Percentiles rank a stretch among this genome's conserved stretches.
Evolutionary conservation across 768 basidiomycete genomes (phyloP).

Genomic region (Glaciozyma antarctica): DNA sequence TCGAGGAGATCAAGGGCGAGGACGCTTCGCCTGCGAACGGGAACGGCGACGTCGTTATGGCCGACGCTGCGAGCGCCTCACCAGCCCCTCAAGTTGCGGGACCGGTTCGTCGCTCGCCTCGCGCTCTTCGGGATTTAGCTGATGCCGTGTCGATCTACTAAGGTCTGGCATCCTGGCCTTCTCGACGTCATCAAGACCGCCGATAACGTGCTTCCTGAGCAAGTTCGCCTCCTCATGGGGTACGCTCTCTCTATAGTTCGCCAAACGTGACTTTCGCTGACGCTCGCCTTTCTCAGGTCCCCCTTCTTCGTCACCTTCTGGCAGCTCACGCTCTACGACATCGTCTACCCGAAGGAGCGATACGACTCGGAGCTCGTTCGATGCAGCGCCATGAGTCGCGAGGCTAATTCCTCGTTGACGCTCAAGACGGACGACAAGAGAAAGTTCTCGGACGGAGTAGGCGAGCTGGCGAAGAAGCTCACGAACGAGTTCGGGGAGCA

Average conservation of each 20-base stretch:
- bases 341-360: slow-evolving; percentile 61
- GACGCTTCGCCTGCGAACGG: background rate
- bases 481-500: slow-evolving; percentile 3
- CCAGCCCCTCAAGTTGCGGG: background rate
- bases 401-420: slow-evolving; percentile 23
- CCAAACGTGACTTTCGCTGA: slow-evolving; percentile 9
- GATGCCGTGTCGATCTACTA: slow-evolving; percentile 32
- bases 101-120: background rate
- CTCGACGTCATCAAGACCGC: slow-evolving; percentile 65
- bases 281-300: slow-evolving; percentile 47
- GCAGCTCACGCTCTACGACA: slow-evolving; percentile 87
- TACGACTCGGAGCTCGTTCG: slow-evolving; percentile 68
- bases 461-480: slow-evolving; percentile 14
- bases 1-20: background rate
- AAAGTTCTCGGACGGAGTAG: slow-evolving; percentile 10
- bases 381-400: slow-evolving; percentile 39
- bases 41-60: background rate
- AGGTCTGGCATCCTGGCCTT: slow-evolving; percentile 67
- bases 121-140: background rate
- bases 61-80: background rate
- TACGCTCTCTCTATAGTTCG: slow-evolving; percentile 41
- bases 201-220: slow-evolving; percentile 57
- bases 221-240: slow-evolving; percentile 59
- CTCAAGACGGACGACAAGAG: slow-evolving; percentile 14
- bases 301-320: slow-evolving; percentile 94